Percentiles rank a stretch among this genome's conserved stretches.
Evolutionary conservation across 345 rosid species (phyloP).

Genomic region (Hirschfeldia incana): DNA sequence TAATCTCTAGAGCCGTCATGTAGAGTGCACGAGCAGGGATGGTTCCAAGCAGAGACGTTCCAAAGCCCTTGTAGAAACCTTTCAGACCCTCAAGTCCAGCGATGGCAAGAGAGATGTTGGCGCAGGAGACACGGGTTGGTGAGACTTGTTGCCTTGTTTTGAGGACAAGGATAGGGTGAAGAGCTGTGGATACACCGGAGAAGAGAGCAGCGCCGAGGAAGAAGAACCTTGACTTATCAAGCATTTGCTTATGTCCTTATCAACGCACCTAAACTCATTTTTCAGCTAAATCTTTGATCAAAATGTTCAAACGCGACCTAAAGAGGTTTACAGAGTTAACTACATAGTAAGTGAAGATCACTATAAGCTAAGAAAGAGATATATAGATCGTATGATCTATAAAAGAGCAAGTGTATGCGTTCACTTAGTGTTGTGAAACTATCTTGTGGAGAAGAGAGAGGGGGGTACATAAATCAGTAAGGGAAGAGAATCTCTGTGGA

Average conservation of each 20-base stretch:
- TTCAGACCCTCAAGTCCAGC: slow-evolving; percentile 67
- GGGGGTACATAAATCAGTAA: slow-evolving; percentile 5
- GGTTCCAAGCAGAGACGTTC: slow-evolving; percentile 88
- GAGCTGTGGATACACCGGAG: slow-evolving; percentile 78
- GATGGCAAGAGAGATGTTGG: slow-evolving; percentile 60
- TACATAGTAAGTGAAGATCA: slow-evolving; percentile 9
- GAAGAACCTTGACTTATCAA: slow-evolving; percentile 85
- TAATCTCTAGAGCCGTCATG: slow-evolving; percentile 86
- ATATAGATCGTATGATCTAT: background rate
- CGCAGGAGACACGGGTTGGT: slow-evolving; percentile 51
- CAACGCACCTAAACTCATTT: slow-evolving; percentile 55
- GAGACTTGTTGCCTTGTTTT: slow-evolving; percentile 94
- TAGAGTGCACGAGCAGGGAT: slow-evolving; percentile 92
- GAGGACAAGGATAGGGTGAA: slow-evolving; percentile 73
- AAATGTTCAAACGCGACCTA: background rate
- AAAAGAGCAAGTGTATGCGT: background rate
- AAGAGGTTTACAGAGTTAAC: background rate
- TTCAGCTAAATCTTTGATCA: background rate
- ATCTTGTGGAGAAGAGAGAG: slow-evolving; percentile 4
- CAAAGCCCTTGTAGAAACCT: slow-evolving; percentile 86
- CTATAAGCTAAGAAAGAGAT: slow-evolving; percentile 14
- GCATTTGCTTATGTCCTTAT: slow-evolving; percentile 58
- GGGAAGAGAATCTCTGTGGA: slow-evolving; percentile 25
- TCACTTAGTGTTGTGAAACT: background rate
- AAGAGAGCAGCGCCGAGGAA: slow-evolving; percentile 88